Evolutionary conservation across 768 basidiomycete species (phyloP), one percentile per base, ranked within the genome.

Genomic region (Rhodocollybia butyracea): DNA sequence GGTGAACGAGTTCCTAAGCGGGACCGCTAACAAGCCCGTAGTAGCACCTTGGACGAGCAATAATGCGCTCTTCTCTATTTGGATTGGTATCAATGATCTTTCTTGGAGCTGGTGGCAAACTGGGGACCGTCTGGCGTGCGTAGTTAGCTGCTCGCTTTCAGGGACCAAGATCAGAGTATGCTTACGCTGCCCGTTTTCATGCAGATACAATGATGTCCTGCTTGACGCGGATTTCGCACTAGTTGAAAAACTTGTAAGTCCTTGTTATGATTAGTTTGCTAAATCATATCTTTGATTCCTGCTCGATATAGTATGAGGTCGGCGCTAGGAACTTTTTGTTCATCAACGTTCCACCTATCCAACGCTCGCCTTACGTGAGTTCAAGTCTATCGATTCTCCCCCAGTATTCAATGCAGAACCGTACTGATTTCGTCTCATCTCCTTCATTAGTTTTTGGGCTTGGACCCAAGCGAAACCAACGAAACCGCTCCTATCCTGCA

Each of bases 71-170:
- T 88, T 88, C 67, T 80, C 80, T 0, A 66, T 87, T n/a, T 88
- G 77, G 76, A 86, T 88, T 54, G 86, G 86, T 1, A 83, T 88
- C 61, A 88, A 88, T 60, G 86, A 88, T 61, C 77, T 88, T 32
- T 82, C 79, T 22, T 79, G 79, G 60, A 82, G 78, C 48, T 84
- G 73, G 56, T 76, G 73, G 46, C 22, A 65, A 48, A 57, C 68
- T 30, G 83, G 82, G 0, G 73, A 79, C 59, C 73, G 80, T 21
- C 66, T 59, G 47, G 78, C 79, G 81, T 83, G 60, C 54, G 81
- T 67, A 22, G 34, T 26, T 48, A 15, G 4, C 19, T 5, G 11
- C 13, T 26, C 36, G 19, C 21, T 3, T 60, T 30, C 8, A 10
- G 19, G 46, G n/a, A n/a, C n/a, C n/a, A n/a, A n/a, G n/a, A n/a